These are phyloP conservation scores for Wickerhamiella siamensis DNA, from an alignment of 805 yeast genomes.

Conservation along the genomic window DNA sequence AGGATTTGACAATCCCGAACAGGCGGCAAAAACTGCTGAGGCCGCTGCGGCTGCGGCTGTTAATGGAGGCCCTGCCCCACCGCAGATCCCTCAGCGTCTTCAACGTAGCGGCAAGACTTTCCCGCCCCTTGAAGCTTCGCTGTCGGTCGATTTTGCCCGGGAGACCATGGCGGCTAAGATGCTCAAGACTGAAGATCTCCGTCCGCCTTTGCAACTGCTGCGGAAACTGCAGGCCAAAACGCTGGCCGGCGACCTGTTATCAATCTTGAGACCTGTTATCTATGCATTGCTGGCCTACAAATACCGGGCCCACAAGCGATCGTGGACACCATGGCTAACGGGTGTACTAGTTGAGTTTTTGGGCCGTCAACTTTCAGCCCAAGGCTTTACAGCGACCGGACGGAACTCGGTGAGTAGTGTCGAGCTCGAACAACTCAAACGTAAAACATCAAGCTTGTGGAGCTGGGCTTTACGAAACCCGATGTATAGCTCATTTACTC, in stretches of 20 bases:
- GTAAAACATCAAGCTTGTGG: slow-evolving; percentile 20
- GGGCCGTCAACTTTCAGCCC: slow-evolving; percentile 20
- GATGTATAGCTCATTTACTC: slow-evolving; percentile 23
- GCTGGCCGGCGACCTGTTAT: slow-evolving; percentile 22
- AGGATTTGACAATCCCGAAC: not conserved
- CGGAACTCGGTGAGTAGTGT: slow-evolving; percentile 17
- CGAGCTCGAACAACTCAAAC: slow-evolving; percentile 23
- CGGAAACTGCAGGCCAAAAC: slow-evolving; percentile 17
- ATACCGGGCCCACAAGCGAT: slow-evolving; percentile 13
- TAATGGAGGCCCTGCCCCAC: not conserved
- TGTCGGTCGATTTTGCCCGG: slow-evolving; percentile 8
- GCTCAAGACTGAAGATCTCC: slow-evolving; percentile 24
- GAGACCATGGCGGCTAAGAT: slow-evolving; percentile 17
- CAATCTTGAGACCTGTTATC: slow-evolving; percentile 28
- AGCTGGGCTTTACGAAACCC: slow-evolving; percentile 31
- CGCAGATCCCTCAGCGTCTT: slow-evolving; percentile 14
- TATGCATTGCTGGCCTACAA: slow-evolving; percentile 25
- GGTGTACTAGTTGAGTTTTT: slow-evolving; percentile 26
- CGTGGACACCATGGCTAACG: slow-evolving; percentile 30
- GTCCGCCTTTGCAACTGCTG: slow-evolving; percentile 22
- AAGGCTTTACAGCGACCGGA: not conserved
- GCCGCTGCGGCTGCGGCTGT: not conserved
- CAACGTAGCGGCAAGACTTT: slow-evolving; percentile 18
- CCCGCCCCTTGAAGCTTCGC: slow-evolving; percentile 13
- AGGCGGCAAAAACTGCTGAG: not conserved